Evolutionary conservation across 1,139 yeast genomes (phyloP).

Genomic region (Nakaseomyces bracarensis): DNA sequence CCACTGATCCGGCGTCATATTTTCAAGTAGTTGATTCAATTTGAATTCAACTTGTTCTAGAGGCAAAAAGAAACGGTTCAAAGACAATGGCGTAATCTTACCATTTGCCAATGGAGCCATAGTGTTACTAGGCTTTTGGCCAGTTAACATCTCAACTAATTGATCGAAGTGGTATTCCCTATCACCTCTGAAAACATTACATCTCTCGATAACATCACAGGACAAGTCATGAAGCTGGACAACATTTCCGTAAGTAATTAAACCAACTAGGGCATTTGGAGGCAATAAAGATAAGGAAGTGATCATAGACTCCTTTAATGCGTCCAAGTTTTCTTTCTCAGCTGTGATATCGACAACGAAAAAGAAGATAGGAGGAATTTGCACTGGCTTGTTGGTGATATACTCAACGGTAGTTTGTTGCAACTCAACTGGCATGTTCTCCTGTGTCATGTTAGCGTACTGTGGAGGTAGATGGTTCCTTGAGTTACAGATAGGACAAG

Average conservation of each 20-base stretch:
- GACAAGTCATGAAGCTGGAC: slow-evolving; percentile 92
- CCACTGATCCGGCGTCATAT: slow-evolving; percentile 84
- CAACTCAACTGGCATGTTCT: slow-evolving; percentile 81
- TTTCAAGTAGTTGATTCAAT: slow-evolving; percentile 72
- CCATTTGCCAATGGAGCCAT: slow-evolving; percentile 6
- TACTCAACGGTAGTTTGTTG: slow-evolving; percentile 88
- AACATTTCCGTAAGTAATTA: slow-evolving; percentile 90
- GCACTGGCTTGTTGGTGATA: slow-evolving; percentile 79
- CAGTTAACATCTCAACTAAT: slow-evolving; percentile 65
- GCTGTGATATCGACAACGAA: slow-evolving; percentile 92
- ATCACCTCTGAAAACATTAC: slow-evolving; percentile 88
- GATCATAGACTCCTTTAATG: slow-evolving; percentile 79
- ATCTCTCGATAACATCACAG: slow-evolving; percentile 65
- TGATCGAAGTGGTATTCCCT: slow-evolving; percentile 76
- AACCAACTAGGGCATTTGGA: slow-evolving; percentile 85
- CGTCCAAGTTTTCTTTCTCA: slow-evolving; percentile 84
- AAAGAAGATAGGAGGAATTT: slow-evolving; percentile 88
- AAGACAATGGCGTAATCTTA: slow-evolving; percentile 37
- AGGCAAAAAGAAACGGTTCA: slow-evolving; percentile 76
- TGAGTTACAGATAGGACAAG: slow-evolving; percentile 77
- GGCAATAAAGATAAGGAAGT: slow-evolving; percentile 80
- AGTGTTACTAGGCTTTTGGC: slow-evolving; percentile 31
- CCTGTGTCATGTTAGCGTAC: slow-evolving; percentile 76
- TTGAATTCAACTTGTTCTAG: slow-evolving; percentile 82
- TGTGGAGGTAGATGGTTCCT: slow-evolving; percentile 87